These are phyloP conservation scores for Dipteronia dyeriana DNA, from an alignment of 345 rosid species.

Conservation along the genomic window DNA sequence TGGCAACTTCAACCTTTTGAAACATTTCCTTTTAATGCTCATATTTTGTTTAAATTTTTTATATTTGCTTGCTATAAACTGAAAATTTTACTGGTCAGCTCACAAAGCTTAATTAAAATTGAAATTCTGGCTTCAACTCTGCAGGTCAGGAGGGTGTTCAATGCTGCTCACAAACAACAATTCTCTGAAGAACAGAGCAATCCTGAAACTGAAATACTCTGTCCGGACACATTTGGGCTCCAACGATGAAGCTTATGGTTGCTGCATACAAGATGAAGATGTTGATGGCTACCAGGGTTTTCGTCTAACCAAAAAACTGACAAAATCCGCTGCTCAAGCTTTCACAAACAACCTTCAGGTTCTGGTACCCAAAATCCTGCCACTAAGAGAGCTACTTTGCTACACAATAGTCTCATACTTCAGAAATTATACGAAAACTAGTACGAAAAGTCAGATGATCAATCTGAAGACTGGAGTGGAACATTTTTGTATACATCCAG, in stretches of 20 bases:
- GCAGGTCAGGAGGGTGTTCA: slow-evolving; percentile 69
- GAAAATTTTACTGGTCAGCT: too few species aligned
- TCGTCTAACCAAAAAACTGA: slow-evolving; percentile 46
- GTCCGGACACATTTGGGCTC: slow-evolving; percentile 58
- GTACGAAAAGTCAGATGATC: slow-evolving; percentile 15
- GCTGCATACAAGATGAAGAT: slow-evolving; percentile 70
- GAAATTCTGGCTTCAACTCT: too few species aligned
- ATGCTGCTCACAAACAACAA: slow-evolving; percentile 62
- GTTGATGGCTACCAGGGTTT: slow-evolving; percentile 52
- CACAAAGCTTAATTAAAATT: too few species aligned
- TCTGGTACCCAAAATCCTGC: slow-evolving; percentile 59
- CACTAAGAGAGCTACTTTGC: slow-evolving; percentile 43
- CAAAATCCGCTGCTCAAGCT: slow-evolving; percentile 59
- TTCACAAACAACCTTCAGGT: slow-evolving; percentile 53
- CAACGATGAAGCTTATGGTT: slow-evolving; percentile 60
- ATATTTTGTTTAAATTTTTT: too few species aligned
- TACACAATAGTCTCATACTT: slow-evolving; percentile 24
- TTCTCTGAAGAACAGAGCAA: slow-evolving; percentile 40
- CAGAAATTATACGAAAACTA: slow-evolving; percentile 14
- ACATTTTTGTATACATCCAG: slow-evolving; percentile 85
- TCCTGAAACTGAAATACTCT: slow-evolving; percentile 47
- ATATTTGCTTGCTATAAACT: too few species aligned
- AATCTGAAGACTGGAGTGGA: slow-evolving; percentile 70
- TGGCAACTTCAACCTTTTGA: too few species aligned
- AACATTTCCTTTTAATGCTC: too few species aligned